These are phyloP conservation scores for Dothideomycetes sp. DNA, from an alignment of 2,329 filamentous ascomycete genomes.

Conservation along the genomic window DNA sequence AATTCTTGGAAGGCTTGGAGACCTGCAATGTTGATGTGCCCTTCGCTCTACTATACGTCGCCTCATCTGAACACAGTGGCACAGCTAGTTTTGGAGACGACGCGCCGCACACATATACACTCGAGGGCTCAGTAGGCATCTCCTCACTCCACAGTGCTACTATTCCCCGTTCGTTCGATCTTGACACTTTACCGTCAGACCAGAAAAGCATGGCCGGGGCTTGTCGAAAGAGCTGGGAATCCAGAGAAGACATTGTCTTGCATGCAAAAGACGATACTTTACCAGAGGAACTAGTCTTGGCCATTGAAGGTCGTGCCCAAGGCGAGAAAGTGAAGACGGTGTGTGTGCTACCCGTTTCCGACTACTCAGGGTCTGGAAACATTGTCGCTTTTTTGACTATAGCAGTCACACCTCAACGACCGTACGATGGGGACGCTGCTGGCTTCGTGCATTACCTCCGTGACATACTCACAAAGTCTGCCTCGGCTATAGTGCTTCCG, in stretches of 20 bases:
- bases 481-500: conserved; percentile 15
- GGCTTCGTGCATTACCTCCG: conserved; percentile 25
- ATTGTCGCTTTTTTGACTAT: conserved; percentile 28
- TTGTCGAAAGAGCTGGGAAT: conserved; percentile 3
- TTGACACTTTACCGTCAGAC: not conserved
- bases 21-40: conserved; percentile 9
- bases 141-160: not conserved
- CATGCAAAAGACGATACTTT: conserved; percentile 3
- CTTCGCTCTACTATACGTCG: conserved; percentile 11
- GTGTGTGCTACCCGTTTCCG: conserved; percentile 11
- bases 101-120: conserved; percentile 1
- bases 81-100: not conserved
- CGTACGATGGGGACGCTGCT: conserved; percentile 27
- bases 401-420: conserved; percentile 26
- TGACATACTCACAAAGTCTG: conserved; percentile 13
- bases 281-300: not conserved
- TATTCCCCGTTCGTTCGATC: conserved; percentile 3
- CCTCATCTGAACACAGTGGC: not conserved
- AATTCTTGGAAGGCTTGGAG: conserved; percentile 10
- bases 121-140: conserved; percentile 4
- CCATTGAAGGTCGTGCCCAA: conserved; percentile 1
- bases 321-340: conserved; percentile 5
- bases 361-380: conserved; percentile 20
- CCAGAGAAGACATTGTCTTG: conserved; percentile 2
- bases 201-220: conserved; percentile 1